Evolutionary conservation across 2,329 filamentous ascomycete genomes (phyloP).

Genomic region (Macrophomina pseudophaseolina): DNA sequence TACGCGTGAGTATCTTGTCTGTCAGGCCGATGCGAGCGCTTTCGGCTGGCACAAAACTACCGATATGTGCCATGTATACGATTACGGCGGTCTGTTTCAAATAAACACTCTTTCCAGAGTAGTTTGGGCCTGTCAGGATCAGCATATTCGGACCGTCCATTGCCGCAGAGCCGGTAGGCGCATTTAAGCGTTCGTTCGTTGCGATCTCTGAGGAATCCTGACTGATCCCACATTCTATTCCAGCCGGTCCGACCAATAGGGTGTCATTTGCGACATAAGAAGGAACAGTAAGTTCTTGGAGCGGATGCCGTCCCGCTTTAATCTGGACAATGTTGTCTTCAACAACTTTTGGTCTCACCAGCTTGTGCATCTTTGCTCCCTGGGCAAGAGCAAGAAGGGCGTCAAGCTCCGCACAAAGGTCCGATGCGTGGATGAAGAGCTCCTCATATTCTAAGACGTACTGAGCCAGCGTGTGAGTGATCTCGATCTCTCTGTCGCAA

Average conservation of each 20-base stretch:
- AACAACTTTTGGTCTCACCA: slow-evolving; percentile 72
- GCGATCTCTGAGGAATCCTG: slow-evolving; percentile 15
- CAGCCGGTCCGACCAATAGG: slow-evolving; percentile 59
- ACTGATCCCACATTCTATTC: slow-evolving; percentile 33
- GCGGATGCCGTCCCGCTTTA: slow-evolving; percentile 75
- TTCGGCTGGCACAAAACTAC: slow-evolving; percentile 84
- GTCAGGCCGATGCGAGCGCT: slow-evolving; percentile 81
- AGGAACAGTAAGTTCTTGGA: slow-evolving; percentile 83
- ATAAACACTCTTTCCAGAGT: slow-evolving; percentile 95
- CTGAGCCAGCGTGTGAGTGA: slow-evolving; percentile 77
- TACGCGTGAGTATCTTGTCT: slow-evolving; percentile 88
- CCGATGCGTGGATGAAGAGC: slow-evolving; percentile 70
- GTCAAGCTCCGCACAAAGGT: slow-evolving; percentile 85
- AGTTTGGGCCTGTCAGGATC: slow-evolving; percentile 90
- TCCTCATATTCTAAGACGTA: slow-evolving; percentile 72
- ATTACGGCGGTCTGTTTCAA: slow-evolving; percentile 92
- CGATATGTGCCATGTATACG: slow-evolving; percentile 89
- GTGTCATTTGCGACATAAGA: slow-evolving; percentile 86
- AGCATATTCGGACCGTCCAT: slow-evolving; percentile 67
- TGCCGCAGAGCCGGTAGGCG: slow-evolving; percentile 7
- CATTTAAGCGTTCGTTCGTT: slow-evolving; percentile 4
- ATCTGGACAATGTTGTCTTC: slow-evolving; percentile 74
- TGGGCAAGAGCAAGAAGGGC: slow-evolving; percentile 77
- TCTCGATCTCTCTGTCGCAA: slow-evolving; percentile 86
- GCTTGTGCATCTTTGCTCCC: slow-evolving; percentile 75